Conservation (phyloP, 2,329 filamentous ascomycete species). For the Neonectria hederae region DNA sequence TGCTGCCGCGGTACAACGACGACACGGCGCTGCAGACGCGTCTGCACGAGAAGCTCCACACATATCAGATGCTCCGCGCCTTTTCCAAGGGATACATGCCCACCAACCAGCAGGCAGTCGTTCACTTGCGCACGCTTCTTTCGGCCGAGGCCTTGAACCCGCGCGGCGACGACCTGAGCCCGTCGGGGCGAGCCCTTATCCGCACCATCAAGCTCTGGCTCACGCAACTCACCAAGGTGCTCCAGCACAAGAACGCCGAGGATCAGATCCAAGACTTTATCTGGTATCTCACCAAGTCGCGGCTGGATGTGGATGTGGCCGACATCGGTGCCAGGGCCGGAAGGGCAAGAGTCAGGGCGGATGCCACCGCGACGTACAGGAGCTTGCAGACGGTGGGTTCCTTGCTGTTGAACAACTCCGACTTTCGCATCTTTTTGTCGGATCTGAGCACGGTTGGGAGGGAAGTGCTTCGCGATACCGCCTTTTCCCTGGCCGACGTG, state of each 20-base stretch:
- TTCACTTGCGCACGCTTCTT: slow-evolving; percentile 81
- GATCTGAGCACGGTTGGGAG: slow-evolving; percentile 82
- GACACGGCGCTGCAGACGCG: slow-evolving; percentile 81
- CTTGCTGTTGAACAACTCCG: slow-evolving; percentile 87
- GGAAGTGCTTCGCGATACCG: slow-evolving; percentile 88
- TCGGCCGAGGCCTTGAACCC: slow-evolving; percentile 82
- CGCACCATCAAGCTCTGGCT: slow-evolving; percentile 79
- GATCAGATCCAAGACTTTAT: slow-evolving; percentile 94
- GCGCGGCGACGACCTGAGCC: slow-evolving; percentile 73
- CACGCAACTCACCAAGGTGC: slow-evolving; percentile 80
- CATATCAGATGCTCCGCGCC: slow-evolving; percentile 90
- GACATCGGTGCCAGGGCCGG: slow-evolving; percentile 43
- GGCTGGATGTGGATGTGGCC: slow-evolving; percentile 55
- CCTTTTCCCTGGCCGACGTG: slow-evolving; percentile 78
- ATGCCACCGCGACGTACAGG: slow-evolving; percentile 65
- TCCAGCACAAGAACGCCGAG: slow-evolving; percentile 81
- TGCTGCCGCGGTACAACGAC: slow-evolving; percentile 84
- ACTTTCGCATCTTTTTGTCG: slow-evolving; percentile 86
- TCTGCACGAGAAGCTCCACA: slow-evolving; percentile 89
- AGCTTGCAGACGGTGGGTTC: slow-evolving; percentile 85
- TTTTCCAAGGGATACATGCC: slow-evolving; percentile 89
- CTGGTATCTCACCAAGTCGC: slow-evolving; percentile 83
- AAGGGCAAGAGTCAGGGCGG: slow-evolving; percentile 46
- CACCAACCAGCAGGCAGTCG: slow-evolving; percentile 83
- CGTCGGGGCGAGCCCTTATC: slow-evolving; percentile 77